Evolutionary conservation across 176 grass and related monocot genomes (phyloP), one percentile per base, ranked within the genome.

Genomic region (Lolium perenne): DNA sequence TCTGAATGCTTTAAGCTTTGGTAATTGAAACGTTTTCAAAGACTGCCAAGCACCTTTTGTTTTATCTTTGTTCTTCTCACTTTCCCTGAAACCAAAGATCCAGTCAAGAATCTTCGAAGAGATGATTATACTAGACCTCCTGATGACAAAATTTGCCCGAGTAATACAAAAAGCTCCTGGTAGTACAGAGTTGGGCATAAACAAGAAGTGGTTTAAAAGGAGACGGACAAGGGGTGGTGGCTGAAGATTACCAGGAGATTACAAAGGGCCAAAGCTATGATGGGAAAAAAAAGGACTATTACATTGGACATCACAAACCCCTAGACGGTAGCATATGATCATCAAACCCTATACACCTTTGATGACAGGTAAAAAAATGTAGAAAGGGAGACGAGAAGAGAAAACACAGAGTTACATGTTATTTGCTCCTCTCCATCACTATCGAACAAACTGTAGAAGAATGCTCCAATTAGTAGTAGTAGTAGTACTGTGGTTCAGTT

Each of bases 161-260:
- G 84, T 63, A 18, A 88, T 84, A 91, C 89, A 88, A 88, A 91
- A 91, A 71, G 77, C 10, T 74, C 79, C 59, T 84, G 66, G 40
- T 12, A 76, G 68, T 70, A 91, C 85, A 53, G 14, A 68, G 2
- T 29, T n/a, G 26, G n/a, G 29, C 74, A 59, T 76, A 80, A 91
- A 35, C 58, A 88, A 77, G 69, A 40, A 56, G 60, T 72, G 47
- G 43, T 9, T 35, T 68, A 84, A 66, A 89, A 88, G 76, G 71
- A 66, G 54, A 87, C 70, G 87, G 87, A 93, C 89, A 93, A 77
- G 40, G 83, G 78, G 78, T 90, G 89, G 95, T 95, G 93, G 93
- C 76, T 89, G 81, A 95, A 89, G 89, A 95, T 97, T 88, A 92
- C 85, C 82, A 83, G 78, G 89, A 87, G 89, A 94, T 97, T 92